Evolutionary conservation across 768 basidiomycete genomes (phyloP).

Genomic region (Rhizopogon vesiculosus): DNA sequence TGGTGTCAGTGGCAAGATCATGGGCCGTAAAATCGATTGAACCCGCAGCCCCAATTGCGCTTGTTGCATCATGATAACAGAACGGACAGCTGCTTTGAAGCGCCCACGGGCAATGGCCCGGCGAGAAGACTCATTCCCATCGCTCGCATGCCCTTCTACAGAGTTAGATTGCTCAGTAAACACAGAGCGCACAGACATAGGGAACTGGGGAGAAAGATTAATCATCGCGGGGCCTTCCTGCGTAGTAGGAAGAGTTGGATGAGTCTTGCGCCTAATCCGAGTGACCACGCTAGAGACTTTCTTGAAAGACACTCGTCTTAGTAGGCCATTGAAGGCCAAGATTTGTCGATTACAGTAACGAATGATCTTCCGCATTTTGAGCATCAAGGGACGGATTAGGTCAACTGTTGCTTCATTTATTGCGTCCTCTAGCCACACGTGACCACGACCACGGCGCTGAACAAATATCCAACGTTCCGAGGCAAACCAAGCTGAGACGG

Average conservation of each 20-base stretch:
- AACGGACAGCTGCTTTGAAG: conserved; percentile 39
- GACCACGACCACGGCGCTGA: conserved; percentile 41
- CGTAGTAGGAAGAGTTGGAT: neutral
- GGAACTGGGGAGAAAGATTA: neutral
- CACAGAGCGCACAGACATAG: conserved; percentile 22
- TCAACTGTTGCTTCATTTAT: conserved; percentile 24
- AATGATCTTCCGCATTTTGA: neutral
- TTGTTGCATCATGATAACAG: conserved; percentile 39
- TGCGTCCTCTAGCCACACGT: conserved; percentile 48
- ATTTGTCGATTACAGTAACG: conserved; percentile 21
- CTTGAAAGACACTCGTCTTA: conserved; percentile 17
- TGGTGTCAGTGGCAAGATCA: conserved; percentile 24
- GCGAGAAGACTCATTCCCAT: conserved; percentile 20
- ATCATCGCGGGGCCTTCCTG: neutral
- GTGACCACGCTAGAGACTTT: neutral
- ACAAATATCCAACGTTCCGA: conserved; percentile 47
- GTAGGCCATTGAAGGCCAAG: conserved; percentile 11
- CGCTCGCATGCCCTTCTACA: conserved; percentile 18
- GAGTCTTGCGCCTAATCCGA: neutral
- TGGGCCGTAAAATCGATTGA: conserved; percentile 17
- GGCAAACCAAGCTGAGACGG: conserved; percentile 51
- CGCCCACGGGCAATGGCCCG: conserved; percentile 30
- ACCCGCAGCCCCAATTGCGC: neutral
- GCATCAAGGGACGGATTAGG: conserved; percentile 21
- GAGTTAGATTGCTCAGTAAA: conserved; percentile 21